These are phyloP conservation scores for Fraxinus cuspidata DNA, from an alignment of 257 asterid species.

Conservation along the genomic window DNA sequence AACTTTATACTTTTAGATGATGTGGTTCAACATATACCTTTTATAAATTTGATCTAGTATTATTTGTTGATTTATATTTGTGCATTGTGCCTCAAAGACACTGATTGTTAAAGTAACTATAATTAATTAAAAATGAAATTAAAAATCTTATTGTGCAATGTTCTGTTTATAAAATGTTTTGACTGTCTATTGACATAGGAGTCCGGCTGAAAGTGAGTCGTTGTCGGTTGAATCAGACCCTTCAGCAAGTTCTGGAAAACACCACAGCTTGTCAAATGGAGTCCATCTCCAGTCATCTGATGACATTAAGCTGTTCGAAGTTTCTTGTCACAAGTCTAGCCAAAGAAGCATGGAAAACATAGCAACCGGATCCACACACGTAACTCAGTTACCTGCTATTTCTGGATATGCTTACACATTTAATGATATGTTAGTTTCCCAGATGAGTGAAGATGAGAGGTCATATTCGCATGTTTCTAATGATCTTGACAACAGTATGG, in stretches of 20 bases:
- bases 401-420: constrained; percentile 46
- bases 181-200: constrained; percentile 48
- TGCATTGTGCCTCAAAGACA: background rate
- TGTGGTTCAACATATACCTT: background rate
- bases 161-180: constrained; percentile 22
- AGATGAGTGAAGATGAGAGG: constrained; percentile 37
- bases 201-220: constrained; percentile 68
- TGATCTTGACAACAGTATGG: constrained; percentile 38
- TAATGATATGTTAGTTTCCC: constrained; percentile 42
- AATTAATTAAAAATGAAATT: background rate
- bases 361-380: constrained; percentile 36
- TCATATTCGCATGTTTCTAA: constrained; percentile 27
- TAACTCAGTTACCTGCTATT: constrained; percentile 44
- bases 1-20: background rate
- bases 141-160: constrained; percentile 21
- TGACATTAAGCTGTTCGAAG: constrained; percentile 39
- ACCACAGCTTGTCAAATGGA: constrained; percentile 44
- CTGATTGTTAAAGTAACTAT: background rate
- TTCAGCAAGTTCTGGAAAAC: constrained; percentile 56
- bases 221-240: constrained; percentile 72
- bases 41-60: constrained; percentile 8
- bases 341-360: constrained; percentile 38
- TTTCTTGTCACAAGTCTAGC: constrained; percentile 46
- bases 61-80: constrained; percentile 2
- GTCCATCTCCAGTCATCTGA: constrained; percentile 41